phyloP scores from a whole-genome alignment of 2,329 filamentous ascomycete species.

The Aureobasidium melanogenum region DNA sequence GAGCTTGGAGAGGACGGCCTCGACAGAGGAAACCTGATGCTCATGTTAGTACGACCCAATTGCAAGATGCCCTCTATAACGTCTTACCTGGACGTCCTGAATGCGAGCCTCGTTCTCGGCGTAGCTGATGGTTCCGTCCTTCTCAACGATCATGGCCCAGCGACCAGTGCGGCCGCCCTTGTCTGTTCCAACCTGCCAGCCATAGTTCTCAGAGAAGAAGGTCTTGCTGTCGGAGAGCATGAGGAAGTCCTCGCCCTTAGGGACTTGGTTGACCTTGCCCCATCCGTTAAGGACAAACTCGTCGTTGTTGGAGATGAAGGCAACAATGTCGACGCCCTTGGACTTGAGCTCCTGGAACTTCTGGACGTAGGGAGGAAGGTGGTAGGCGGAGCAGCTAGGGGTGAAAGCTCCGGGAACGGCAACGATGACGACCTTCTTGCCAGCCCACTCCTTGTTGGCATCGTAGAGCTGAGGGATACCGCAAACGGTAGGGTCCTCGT shows the following conservation, averaged over 20 bases:
- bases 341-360: conserved; percentile 60
- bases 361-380: conserved; percentile 72
- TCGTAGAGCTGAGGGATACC: conserved; percentile 70
- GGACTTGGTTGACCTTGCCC: conserved; percentile 72
- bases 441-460: conserved; percentile 64
- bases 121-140: conserved; percentile 76
- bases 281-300: conserved; percentile 65
- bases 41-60: conserved; percentile 18
- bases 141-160: conserved; percentile 68
- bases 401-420: conserved; percentile 72
- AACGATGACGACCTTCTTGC: conserved; percentile 65
- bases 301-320: conserved; percentile 79
- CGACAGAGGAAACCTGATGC: conserved; percentile 39
- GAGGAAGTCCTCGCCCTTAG: conserved; percentile 61
- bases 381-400: conserved; percentile 71
- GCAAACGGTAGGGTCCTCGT: conserved; percentile 63
- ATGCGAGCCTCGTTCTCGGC: conserved; percentile 60
- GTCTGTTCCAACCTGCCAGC: conserved; percentile 53
- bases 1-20: conserved; percentile 40
- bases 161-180: conserved; percentile 64
- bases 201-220: conserved; percentile 58
- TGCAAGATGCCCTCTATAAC: not conserved
- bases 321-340: conserved; percentile 76
- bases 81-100: conserved; percentile 38
- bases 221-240: conserved; percentile 68